Evolutionary conservation across 2,329 filamentous ascomycete genomes (phyloP).

Genomic region (Alternaria dauci): DNA sequence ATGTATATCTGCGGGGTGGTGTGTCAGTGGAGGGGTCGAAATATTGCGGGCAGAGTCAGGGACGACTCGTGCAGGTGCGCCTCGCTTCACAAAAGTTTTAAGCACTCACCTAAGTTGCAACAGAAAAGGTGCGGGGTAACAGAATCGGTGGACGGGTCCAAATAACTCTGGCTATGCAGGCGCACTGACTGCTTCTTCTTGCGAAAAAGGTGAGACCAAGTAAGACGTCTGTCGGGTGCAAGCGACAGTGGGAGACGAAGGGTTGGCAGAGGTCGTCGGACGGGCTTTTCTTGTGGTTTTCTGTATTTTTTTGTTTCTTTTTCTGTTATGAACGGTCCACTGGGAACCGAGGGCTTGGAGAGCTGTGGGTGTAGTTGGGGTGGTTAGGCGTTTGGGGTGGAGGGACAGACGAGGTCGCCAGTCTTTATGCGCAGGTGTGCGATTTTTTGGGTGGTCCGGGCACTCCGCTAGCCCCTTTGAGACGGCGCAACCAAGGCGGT

Average conservation of each 20-base stretch:
- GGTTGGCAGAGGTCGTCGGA: constrained; percentile 40
- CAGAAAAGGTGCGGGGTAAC: constrained; percentile 30
- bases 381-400: constrained; percentile 33
- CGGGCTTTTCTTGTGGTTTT: constrained; percentile 48
- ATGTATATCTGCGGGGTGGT: constrained; percentile 33
- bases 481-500: constrained; percentile 30
- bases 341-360: constrained; percentile 41
- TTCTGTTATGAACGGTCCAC: constrained; percentile 49
- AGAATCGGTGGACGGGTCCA: constrained; percentile 25
- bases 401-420: constrained; percentile 25
- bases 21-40: constrained; percentile 33
- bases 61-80: constrained; percentile 39
- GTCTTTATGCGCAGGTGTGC: constrained; percentile 38
- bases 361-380: constrained; percentile 37
- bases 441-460: constrained; percentile 31
- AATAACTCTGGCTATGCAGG: constrained; percentile 32
- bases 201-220: constrained; percentile 30
- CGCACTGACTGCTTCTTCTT: constrained; percentile 31
- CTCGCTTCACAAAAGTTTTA: constrained; percentile 44
- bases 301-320: constrained; percentile 52
- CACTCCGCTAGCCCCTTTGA: constrained; percentile 24
- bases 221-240: constrained; percentile 37
- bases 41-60: constrained; percentile 42
- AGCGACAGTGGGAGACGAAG: constrained; percentile 41
- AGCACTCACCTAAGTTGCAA: constrained; percentile 40